Percentiles rank a stretch among this genome's conserved stretches.
phyloP scores from a whole-genome alignment of 495 filamentous ascomycete species.

The Penicillium dipodomyicola region DNA sequence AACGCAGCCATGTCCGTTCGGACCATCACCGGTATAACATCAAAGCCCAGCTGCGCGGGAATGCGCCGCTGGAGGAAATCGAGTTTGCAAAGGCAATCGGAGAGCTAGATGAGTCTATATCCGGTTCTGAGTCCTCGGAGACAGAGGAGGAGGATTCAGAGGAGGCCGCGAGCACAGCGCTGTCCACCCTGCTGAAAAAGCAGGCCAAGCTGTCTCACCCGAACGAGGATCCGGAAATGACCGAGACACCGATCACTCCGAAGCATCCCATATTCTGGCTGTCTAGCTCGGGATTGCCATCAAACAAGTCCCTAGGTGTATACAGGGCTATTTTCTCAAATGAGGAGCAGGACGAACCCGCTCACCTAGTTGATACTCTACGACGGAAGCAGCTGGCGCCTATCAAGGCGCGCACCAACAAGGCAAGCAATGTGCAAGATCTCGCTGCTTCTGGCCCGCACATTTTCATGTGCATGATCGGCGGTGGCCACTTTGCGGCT shows the following conservation, averaged over 20 bases:
- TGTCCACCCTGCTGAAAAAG: conserved; percentile 74
- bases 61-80: conserved; percentile 62
- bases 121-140: conserved; percentile 66
- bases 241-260: conserved; percentile 55
- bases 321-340: conserved; percentile 80
- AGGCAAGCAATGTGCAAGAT: conserved; percentile 47
- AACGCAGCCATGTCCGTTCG: conserved; percentile 81
- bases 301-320: conserved; percentile 76
- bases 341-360: conserved; percentile 62
- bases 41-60: conserved; percentile 78
- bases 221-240: conserved; percentile 47
- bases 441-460: conserved; percentile 65
- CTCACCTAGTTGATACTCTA: conserved; percentile 61
- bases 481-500: conserved; percentile 93
- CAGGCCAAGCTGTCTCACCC: conserved; percentile 67
- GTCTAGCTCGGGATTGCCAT: conserved; percentile 66
- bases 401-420: conserved; percentile 46
- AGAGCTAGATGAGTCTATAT: conserved; percentile 85
- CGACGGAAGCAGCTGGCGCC: conserved; percentile 73
- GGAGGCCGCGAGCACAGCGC: conserved; percentile 56
- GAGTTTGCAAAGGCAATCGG: conserved; percentile 85
- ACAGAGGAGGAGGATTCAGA: conserved; percentile 55
- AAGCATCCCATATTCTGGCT: conserved; percentile 86
- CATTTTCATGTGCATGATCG: conserved; percentile 97
- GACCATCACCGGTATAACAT: conserved; percentile 93